Percentiles rank a stretch among this genome's conserved stretches.
These are phyloP conservation scores for Pichia sp. DNA, from an alignment of 1,139 yeast genomes.

Conservation along the genomic window DNA sequence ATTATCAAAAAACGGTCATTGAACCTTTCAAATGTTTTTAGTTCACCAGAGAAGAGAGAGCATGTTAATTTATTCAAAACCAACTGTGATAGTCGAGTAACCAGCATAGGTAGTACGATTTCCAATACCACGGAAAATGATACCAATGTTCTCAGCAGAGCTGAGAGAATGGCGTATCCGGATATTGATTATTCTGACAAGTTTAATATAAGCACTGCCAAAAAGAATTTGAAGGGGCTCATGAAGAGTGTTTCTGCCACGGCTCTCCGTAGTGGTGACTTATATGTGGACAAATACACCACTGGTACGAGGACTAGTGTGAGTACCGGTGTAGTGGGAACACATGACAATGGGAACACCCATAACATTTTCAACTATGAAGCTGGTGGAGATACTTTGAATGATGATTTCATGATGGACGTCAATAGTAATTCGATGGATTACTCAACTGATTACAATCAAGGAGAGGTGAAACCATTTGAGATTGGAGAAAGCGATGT, in stretches of 20 bases:
- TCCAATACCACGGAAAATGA: background rate
- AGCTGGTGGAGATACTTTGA: constrained; percentile 1
- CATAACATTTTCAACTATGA: constrained; percentile 17
- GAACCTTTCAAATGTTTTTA: background rate
- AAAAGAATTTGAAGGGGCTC: constrained; percentile 28
- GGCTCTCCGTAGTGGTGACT: constrained; percentile 12
- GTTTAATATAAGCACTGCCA: constrained; percentile 37
- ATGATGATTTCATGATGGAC: constrained; percentile 6
- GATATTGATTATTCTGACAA: constrained; percentile 51
- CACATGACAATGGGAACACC: background rate
- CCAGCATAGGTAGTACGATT: background rate
- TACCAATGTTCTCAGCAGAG: no score
- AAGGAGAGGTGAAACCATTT: constrained; percentile 21
- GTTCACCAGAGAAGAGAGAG: background rate
- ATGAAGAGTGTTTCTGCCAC: constrained; percentile 30
- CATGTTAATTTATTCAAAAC: constrained; percentile 2
- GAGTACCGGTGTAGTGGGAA: background rate
- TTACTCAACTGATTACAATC: constrained; percentile 17
- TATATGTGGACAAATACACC: background rate
- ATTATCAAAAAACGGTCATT: background rate
- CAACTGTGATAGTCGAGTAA: background rate
- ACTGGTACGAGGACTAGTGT: background rate
- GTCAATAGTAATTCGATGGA: constrained; percentile 20
- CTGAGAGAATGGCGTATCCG: no score
- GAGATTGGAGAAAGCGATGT: constrained; percentile 25